These are phyloP conservation scores for Colletotrichum viniferum DNA, from an alignment of 2,329 filamentous ascomycete species.

Conservation along the genomic window DNA sequence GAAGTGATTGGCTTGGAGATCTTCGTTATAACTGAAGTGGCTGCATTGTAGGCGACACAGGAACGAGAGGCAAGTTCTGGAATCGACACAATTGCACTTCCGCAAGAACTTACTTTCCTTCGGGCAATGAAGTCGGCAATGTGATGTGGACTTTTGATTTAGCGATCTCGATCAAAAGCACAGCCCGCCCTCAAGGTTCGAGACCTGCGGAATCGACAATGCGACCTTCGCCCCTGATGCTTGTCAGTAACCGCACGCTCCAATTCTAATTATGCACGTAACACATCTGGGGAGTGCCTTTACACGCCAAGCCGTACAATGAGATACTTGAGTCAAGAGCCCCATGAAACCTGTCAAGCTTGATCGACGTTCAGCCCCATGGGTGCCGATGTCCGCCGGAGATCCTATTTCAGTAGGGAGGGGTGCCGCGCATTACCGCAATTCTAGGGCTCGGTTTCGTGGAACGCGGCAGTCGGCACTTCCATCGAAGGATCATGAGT, in stretches of 20 bases:
- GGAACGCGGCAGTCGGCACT: accelerated
- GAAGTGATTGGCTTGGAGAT: no score
- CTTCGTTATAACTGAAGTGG: no score
- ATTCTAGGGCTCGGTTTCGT: accelerated
- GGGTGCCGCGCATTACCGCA: neutral
- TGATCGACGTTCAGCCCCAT: neutral
- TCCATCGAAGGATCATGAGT: neutral
- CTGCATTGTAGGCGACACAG: no score
- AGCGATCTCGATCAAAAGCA: neutral
- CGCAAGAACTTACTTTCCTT: neutral
- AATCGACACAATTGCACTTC: neutral
- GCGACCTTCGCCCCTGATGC: neutral
- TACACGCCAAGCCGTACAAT: neutral
- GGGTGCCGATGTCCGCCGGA: neutral
- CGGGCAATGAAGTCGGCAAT: neutral
- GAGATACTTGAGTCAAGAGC: neutral
- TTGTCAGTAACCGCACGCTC: neutral
- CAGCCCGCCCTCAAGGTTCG: neutral
- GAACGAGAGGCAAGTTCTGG: no score
- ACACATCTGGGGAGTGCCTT: neutral
- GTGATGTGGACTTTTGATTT: neutral
- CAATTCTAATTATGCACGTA: neutral
- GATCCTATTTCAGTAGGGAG: neutral
- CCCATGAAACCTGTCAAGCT: neutral
- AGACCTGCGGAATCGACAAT: neutral